A percentile compares a stretch with the other conserved stretches of the same genome.
Conservation (phyloP, 139 green algal genomes). For the Volvox reticuliferus region DNA sequence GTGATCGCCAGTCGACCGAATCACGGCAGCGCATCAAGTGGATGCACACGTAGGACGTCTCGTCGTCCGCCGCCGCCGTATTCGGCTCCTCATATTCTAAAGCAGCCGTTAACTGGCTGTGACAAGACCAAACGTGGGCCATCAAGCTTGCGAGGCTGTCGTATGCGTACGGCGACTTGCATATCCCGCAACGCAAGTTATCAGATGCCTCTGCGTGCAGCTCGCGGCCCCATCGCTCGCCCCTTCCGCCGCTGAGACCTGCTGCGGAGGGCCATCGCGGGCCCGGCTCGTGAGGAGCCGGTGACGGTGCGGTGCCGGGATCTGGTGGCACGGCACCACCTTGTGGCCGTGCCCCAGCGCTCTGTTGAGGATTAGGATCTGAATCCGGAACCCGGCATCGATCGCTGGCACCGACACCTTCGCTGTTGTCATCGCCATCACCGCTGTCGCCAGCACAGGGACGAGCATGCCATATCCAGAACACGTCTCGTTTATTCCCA, state of each 20-base stretch:
- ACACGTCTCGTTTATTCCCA: not conserved
- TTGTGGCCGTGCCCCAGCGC: too few species aligned
- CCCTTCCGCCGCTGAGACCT: not conserved
- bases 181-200: not conserved
- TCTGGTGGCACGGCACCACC: too few species aligned
- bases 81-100: not conserved
- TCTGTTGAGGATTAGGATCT: not conserved
- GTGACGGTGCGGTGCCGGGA: not conserved
- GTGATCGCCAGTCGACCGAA: not conserved
- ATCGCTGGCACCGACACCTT: not conserved
- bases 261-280: too few species aligned
- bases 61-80: not conserved
- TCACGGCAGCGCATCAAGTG: not conserved
- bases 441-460: not conserved
- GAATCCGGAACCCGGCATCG: not conserved
- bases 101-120: not conserved
- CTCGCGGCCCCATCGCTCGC: not conserved
- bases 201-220: not conserved
- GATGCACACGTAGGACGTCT: not conserved
- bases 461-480: slow-evolving; percentile 6
- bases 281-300: too few species aligned
- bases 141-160: slow-evolving; percentile 16
- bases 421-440: not conserved
- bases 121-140: not conserved
- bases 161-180: not conserved